These are phyloP conservation scores for Ascocoryne sarcoides DNA, from an alignment of 2,329 filamentous ascomycete genomes.

Conservation along the genomic window DNA sequence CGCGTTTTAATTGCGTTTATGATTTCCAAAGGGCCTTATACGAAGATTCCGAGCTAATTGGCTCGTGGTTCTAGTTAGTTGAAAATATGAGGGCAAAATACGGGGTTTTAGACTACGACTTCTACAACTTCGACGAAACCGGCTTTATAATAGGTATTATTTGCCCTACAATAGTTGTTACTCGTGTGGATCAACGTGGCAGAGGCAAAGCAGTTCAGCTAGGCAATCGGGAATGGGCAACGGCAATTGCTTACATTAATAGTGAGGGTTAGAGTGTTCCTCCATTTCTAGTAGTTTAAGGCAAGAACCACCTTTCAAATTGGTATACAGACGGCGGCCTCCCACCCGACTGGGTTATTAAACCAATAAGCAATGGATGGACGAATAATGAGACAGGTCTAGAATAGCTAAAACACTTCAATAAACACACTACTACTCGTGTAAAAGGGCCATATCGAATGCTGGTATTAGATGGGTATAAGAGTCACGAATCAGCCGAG, in stretches of 20 bases:
- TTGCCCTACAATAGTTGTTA: conserved; percentile 13
- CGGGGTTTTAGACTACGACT: conserved; percentile 11
- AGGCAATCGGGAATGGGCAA: conserved; percentile 23
- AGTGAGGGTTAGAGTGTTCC: conserved; percentile 15
- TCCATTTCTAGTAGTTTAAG: conserved; percentile 21
- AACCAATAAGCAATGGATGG: conserved; percentile 28
- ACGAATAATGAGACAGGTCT: conserved; percentile 30
- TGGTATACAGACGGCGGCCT: conserved; percentile 24
- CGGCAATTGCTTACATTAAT: conserved; percentile 20
- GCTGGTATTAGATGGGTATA: conserved; percentile 32
- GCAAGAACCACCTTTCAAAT: conserved; percentile 14
- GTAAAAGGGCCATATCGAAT: conserved; percentile 26
- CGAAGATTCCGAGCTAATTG: conserved; percentile 16
- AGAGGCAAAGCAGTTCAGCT: conserved; percentile 16
- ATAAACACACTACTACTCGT: conserved; percentile 23
- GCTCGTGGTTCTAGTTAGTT: conserved; percentile 13
- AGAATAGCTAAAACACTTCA: conserved; percentile 31
- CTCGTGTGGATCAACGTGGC: conserved; percentile 9
- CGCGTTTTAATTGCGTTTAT: conserved; percentile 12
- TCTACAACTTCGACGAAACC: conserved; percentile 5
- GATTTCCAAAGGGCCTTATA: conserved; percentile 14
- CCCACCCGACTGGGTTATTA: conserved; percentile 24
- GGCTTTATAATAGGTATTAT: conserved; percentile 16
- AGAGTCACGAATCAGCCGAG: conserved; percentile 20
- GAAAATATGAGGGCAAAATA: conserved; percentile 15